phyloP scores from a whole-genome alignment of 73 alveolate species.

The Tetrahymena malaccensis region DNA sequence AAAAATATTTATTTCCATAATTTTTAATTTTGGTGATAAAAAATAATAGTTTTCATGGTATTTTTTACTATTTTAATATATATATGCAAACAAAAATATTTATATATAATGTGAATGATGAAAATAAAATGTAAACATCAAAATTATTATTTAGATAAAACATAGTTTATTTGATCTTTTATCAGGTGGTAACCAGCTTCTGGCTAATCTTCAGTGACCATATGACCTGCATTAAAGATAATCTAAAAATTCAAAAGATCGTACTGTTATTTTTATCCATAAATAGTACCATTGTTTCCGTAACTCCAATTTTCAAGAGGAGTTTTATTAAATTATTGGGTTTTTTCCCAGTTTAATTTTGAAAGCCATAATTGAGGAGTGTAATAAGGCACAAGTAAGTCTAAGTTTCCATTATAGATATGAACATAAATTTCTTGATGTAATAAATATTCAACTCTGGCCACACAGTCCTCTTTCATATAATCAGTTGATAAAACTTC shows the following conservation, averaged over 20 bases:
- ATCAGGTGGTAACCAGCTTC: conserved; percentile 20
- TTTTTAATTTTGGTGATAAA: no score
- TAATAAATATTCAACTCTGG: conserved; percentile 10
- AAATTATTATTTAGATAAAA: not conserved
- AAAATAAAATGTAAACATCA: no score
- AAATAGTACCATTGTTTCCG: not conserved
- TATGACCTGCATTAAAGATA: conserved; percentile 28
- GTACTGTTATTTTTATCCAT: conserved; percentile 5
- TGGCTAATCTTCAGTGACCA: conserved; percentile 31
- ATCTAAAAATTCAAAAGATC: not conserved
- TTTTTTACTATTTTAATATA: no score
- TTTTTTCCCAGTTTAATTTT: not conserved
- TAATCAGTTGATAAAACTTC: conserved; percentile 5
- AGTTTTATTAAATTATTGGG: not conserved
- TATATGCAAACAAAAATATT: no score
- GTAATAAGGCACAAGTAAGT: conserved; percentile 7
- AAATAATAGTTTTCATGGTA: no score
- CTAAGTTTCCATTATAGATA: conserved; percentile 25
- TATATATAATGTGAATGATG: no score
- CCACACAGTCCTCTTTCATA: conserved; percentile 16
- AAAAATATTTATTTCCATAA: no score
- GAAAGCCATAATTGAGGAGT: conserved; percentile 11
- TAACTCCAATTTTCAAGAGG: not conserved
- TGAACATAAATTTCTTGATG: not conserved
- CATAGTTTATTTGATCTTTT: not conserved